A percentile compares a stretch with the other conserved stretches of the same genome.
Conservation (phyloP, 2,329 filamentous ascomycete genomes). For the Sporothrix phasma region DNA sequence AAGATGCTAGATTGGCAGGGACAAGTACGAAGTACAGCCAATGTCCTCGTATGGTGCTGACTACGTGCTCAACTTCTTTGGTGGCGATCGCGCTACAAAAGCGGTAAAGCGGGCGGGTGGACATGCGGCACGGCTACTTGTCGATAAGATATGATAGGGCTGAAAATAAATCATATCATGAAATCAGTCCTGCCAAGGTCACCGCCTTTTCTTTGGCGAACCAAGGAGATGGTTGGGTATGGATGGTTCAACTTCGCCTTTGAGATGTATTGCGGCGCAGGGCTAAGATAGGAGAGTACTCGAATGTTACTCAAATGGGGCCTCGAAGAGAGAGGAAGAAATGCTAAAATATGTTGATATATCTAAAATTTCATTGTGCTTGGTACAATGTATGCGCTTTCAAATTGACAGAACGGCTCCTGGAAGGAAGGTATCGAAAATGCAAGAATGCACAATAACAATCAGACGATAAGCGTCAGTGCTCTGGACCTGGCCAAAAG, state of each 20-base stretch:
- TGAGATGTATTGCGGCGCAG: neutral
- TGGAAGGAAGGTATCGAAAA: no score
- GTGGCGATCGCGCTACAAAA: conserved; percentile 1
- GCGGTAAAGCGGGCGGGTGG: neutral
- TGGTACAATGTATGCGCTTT: no score
- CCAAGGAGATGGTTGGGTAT: neutral
- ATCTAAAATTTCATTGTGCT: no score
- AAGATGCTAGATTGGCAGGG: no score
- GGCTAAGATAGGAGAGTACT: neutral
- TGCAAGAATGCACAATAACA: no score
- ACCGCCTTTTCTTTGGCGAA: neutral
- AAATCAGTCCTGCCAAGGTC: conserved; percentile 10
- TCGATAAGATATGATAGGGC: conserved; percentile 1
- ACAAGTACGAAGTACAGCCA: no score
- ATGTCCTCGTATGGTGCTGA: neutral
- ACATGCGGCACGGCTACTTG: conserved; percentile 6
- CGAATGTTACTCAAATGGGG: no score
- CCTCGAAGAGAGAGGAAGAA: no score
- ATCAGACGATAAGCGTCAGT: no score
- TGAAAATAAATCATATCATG: neutral
- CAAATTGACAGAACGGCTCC: no score
- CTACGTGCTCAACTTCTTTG: neutral
- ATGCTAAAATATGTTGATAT: no score
- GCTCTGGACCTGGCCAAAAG: no score
- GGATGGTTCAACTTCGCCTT: neutral